Evolutionary conservation across 2,329 filamentous ascomycete genomes (phyloP).

Genomic region (Xylariaceae sp.): DNA sequence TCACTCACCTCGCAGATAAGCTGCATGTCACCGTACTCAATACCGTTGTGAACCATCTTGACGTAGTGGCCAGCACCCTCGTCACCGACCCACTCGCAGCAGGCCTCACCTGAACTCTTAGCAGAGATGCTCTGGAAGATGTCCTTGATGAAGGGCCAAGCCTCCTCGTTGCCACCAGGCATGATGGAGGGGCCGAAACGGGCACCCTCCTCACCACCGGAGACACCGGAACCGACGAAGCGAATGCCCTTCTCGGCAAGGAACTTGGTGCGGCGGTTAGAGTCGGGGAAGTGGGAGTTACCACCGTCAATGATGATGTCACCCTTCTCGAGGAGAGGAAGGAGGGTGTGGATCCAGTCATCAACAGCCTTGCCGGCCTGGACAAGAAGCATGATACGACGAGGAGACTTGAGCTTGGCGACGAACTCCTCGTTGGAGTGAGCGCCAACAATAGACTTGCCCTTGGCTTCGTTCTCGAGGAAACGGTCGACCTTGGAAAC

Average conservation of each 20-base stretch:
- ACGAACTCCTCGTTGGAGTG: slow-evolving; percentile 93
- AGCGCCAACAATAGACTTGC: slow-evolving; percentile 92
- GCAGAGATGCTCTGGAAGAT: slow-evolving; percentile 97
- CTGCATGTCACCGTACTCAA: slow-evolving; percentile 99
- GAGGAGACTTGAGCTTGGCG: slow-evolving; percentile 93
- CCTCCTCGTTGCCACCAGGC: slow-evolving; percentile 97
- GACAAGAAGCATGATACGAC: slow-evolving; percentile 96
- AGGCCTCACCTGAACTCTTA: slow-evolving; percentile 94
- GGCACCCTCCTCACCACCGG: slow-evolving; percentile 98
- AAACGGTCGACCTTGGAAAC: slow-evolving; percentile 97
- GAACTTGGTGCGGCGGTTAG: slow-evolving; percentile 94
- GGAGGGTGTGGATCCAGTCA: slow-evolving; percentile 94
- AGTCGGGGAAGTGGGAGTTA: slow-evolving; percentile 99
- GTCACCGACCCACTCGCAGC: slow-evolving; percentile 99
- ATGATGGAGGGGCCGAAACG: slow-evolving; percentile 96
- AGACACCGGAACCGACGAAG: slow-evolving; percentile 96
- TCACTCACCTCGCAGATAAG: slow-evolving; percentile 90
- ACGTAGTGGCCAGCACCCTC: slow-evolving; percentile 99
- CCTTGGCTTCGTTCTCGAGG: slow-evolving; percentile 85
- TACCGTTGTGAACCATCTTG: slow-evolving; percentile 99
- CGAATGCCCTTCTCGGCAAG: slow-evolving; percentile 80
- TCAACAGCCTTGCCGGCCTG: slow-evolving; percentile 98
- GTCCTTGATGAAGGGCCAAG: slow-evolving; percentile 98
- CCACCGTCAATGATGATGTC: slow-evolving; percentile 99
- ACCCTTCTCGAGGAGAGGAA: slow-evolving; percentile 74